These are phyloP conservation scores for Colletotrichum cereale DNA, from an alignment of 2,329 filamentous ascomycete genomes.

Conservation along the genomic window DNA sequence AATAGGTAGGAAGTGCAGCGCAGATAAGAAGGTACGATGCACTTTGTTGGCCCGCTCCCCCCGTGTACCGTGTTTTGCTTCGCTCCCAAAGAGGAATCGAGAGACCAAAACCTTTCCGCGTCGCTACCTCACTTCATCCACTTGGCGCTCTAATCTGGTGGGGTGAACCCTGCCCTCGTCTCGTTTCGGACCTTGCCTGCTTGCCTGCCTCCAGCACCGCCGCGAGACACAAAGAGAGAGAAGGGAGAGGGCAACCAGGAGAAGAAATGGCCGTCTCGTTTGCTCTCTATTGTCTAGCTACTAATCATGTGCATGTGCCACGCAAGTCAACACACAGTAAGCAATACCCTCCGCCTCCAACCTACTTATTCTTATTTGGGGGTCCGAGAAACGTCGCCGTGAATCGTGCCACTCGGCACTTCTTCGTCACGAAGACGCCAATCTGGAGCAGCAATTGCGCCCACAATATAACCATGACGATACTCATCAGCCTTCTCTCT, in stretches of 20 bases:
- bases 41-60: constrained; percentile 5
- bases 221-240: neutral
- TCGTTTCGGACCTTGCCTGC: constrained; percentile 28
- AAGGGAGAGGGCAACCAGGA: neutral
- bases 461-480: neutral
- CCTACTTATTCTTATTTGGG: neutral
- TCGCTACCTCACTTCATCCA: constrained; percentile 28
- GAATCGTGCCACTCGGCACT: constrained; percentile 2
- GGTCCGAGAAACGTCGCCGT: neutral
- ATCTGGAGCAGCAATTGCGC: constrained; percentile 1
- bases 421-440: constrained; percentile 1
- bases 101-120: neutral
- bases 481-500: neutral
- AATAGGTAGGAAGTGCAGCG: neutral
- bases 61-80: neutral
- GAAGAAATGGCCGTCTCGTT: neutral
- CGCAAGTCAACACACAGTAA: constrained; percentile 8
- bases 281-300: neutral
- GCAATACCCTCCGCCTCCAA: neutral
- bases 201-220: constrained; percentile 10
- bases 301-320: neutral
- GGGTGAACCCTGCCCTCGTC: constrained; percentile 28
- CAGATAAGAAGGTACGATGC: neutral
- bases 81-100: neutral
- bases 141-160: constrained; percentile 16